Percentiles rank a stretch among this genome's conserved stretches.
Evolutionary conservation across 2,329 filamentous ascomycete genomes (phyloP).

Genomic region (Dryadomyces quercivorus): DNA sequence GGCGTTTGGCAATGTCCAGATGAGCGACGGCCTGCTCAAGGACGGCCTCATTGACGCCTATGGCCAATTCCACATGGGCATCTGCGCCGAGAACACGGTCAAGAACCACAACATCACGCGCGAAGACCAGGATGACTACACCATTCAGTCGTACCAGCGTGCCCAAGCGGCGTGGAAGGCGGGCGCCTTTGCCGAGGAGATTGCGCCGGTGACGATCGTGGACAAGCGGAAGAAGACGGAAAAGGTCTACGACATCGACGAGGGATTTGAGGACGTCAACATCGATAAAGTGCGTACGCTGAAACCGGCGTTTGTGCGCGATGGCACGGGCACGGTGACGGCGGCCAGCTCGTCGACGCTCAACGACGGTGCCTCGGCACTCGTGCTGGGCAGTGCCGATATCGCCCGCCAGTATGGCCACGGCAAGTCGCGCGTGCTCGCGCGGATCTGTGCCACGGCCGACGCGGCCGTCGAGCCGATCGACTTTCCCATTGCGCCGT

Average conservation of each 20-base stretch:
- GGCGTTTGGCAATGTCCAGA: slow-evolving; percentile 72
- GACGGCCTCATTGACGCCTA: slow-evolving; percentile 96
- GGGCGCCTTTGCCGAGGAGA: slow-evolving; percentile 76
- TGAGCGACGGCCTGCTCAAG: slow-evolving; percentile 87
- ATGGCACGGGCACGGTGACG: slow-evolving; percentile 81
- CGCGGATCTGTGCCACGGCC: slow-evolving; percentile 71
- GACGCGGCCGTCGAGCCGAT: slow-evolving; percentile 86
- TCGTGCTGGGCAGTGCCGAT: slow-evolving; percentile 72
- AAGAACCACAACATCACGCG: slow-evolving; percentile 74
- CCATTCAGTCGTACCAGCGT: slow-evolving; percentile 78
- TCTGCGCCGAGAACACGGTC: slow-evolving; percentile 88
- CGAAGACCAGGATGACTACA: slow-evolving; percentile 83
- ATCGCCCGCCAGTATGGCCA: slow-evolving; percentile 70
- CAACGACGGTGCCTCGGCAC: slow-evolving; percentile 85
- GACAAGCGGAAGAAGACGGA: slow-evolving; percentile 57
- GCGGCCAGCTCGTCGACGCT: slow-evolving; percentile 90
- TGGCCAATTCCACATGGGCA: slow-evolving; percentile 95
- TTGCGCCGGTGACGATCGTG: slow-evolving; percentile 77
- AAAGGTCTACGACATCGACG: slow-evolving; percentile 65
- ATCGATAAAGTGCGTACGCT: slow-evolving; percentile 74
- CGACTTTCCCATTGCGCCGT: slow-evolving; percentile 87
- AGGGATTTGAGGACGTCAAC: slow-evolving; percentile 80
- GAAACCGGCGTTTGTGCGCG: slow-evolving; percentile 81
- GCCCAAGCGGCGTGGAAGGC: slow-evolving; percentile 82
- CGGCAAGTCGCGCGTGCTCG: slow-evolving; percentile 59